A percentile compares a stretch with the other conserved stretches of the same genome.
phyloP scores from a whole-genome alignment of 306 rosid genomes.

The cucumber (Cucumis sativus) region DNA sequence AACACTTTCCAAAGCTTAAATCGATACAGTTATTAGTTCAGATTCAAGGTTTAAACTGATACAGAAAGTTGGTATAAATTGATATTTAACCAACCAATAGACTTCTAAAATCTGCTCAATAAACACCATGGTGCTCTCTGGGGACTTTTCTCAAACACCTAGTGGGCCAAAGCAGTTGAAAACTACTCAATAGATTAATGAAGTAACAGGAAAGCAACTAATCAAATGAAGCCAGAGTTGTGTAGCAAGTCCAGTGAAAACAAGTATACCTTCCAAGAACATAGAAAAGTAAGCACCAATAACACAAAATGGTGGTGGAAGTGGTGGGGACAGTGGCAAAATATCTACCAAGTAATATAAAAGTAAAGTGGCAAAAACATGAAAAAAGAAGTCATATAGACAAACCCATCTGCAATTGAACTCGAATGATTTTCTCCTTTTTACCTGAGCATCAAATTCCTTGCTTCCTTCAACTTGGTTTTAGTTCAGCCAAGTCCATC shows the following conservation, averaged over 20 bases:
- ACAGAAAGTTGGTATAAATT: too few relatives aligned
- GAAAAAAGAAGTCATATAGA: not conserved
- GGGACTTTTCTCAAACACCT: not conserved
- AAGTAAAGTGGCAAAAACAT: not conserved
- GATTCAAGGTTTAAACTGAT: too few relatives aligned
- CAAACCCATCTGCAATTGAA: not conserved
- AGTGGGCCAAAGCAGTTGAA: not conserved
- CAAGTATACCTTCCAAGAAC: not conserved
- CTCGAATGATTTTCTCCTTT: not conserved
- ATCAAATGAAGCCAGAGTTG: not conserved
- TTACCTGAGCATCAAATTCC: constrained; percentile 10
- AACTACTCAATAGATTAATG: not conserved
- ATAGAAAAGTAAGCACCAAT: not conserved
- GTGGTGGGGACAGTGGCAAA: not conserved
- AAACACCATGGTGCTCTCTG: not conserved
- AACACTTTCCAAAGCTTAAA: too few relatives aligned
- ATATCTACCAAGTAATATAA: not conserved
- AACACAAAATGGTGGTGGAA: not conserved
- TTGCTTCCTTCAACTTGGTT: not conserved
- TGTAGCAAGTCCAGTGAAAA: not conserved
- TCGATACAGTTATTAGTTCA: too few relatives aligned
- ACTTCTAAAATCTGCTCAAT: not conserved
- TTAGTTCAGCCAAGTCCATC: not conserved
- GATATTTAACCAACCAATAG: not conserved
- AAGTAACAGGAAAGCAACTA: not conserved